These are phyloP conservation scores for Colletotrichum shisoi DNA, from an alignment of 2,329 filamentous ascomycete species.

Conservation along the genomic window DNA sequence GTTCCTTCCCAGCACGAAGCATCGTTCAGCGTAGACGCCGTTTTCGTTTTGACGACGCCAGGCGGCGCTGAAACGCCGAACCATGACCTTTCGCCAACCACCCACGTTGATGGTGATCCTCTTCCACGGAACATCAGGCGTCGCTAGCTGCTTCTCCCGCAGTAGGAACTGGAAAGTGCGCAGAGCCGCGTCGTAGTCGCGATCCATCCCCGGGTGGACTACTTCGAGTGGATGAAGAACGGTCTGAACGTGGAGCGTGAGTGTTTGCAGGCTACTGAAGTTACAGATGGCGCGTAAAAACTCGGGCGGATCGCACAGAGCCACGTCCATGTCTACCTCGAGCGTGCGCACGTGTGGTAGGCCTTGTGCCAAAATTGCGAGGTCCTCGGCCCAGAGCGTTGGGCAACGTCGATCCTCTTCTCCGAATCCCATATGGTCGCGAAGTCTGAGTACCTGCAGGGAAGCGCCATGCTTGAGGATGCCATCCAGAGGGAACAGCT, in stretches of 20 bases:
- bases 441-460: constrained; percentile 52
- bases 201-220: constrained; percentile 45
- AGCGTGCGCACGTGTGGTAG: constrained; percentile 51
- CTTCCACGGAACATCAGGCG: constrained; percentile 47
- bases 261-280: constrained; percentile 52
- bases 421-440: constrained; percentile 57
- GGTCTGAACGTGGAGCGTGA: constrained; percentile 58
- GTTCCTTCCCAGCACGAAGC: constrained; percentile 53
- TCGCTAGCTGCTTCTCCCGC: constrained; percentile 42
- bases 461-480: constrained; percentile 51
- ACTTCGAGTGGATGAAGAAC: constrained; percentile 48
- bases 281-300: constrained; percentile 52
- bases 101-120: constrained; percentile 58
- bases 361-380: constrained; percentile 47
- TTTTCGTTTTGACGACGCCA: constrained; percentile 54
- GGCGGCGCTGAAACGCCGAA: constrained; percentile 52
- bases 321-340: constrained; percentile 59
- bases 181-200: constrained; percentile 51
- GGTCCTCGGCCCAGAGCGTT: constrained; percentile 49
- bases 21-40: constrained; percentile 58
- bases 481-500: constrained; percentile 52
- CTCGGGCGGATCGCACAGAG: constrained; percentile 46
- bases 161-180: constrained; percentile 48
- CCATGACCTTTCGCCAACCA: constrained; percentile 57
- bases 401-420: constrained; percentile 55